phyloP scores from a whole-genome alignment of 129 eudicot genomes.

The Smallanthus sonchifolius region DNA sequence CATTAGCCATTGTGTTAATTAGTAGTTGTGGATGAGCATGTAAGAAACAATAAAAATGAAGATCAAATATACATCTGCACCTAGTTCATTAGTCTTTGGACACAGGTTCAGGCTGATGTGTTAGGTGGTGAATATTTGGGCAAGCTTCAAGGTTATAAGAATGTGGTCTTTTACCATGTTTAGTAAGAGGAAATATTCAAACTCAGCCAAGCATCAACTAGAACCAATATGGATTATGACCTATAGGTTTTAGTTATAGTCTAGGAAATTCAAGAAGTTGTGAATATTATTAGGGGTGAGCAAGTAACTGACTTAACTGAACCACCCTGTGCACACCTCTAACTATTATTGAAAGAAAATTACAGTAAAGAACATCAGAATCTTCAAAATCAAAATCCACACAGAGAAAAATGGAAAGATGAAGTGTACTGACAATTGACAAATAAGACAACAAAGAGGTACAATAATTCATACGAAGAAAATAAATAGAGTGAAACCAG shows the following conservation, averaged over 20 bases:
- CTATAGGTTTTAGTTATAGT: slow-evolving; percentile 4
- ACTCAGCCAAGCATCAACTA: neutral
- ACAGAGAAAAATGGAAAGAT: neutral
- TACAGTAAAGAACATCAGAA: neutral
- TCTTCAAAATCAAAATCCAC: neutral
- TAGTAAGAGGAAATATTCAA: neutral
- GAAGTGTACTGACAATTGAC: neutral
- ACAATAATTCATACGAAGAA: neutral
- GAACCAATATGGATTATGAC: neutral
- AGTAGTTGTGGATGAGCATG: neutral
- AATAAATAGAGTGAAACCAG: neutral
- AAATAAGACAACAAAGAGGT: slow-evolving; percentile 2
- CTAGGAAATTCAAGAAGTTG: neutral
- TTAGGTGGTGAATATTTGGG: neutral
- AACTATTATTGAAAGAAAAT: neutral
- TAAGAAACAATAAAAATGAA: neutral
- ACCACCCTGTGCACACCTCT: too few relatives aligned
- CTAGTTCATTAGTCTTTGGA: neutral
- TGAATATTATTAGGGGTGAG: neutral
- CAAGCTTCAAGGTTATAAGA: neutral
- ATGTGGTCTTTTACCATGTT: slow-evolving; percentile 1
- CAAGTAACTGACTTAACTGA: too few relatives aligned
- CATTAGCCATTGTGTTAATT: neutral
- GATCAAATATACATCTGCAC: neutral
- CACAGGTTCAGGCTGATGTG: neutral